Percentiles rank a stretch among this genome's conserved stretches.
These are phyloP conservation scores for Arthrobotrys sphaeroides DNA, from an alignment of 2,329 filamentous ascomycete genomes.

Conservation along the genomic window DNA sequence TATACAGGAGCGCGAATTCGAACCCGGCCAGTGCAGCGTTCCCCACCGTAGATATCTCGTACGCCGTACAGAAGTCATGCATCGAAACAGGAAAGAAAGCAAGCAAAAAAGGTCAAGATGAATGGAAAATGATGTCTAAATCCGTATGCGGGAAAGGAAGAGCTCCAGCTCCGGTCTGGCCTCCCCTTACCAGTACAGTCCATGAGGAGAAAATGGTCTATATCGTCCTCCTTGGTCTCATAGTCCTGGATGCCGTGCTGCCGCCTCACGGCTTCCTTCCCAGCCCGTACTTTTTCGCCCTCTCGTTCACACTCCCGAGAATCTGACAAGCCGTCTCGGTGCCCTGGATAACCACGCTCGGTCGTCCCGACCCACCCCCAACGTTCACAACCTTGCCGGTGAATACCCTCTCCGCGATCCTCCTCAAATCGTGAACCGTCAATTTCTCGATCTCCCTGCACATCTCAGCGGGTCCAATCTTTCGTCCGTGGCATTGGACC, in stretches of 20 bases:
- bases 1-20: slow-evolving; percentile 10
- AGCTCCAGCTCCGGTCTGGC: not conserved
- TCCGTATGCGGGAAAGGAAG: not conserved
- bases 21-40: slow-evolving; percentile 11
- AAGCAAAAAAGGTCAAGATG: not conserved
- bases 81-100: not conserved
- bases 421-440: slow-evolving; percentile 79
- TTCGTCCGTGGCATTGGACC: slow-evolving; percentile 94
- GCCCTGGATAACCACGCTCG: slow-evolving; percentile 92
- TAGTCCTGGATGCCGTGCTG: not conserved
- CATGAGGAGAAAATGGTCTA: slow-evolving; percentile 25
- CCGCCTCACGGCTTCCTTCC: slow-evolving; percentile 38
- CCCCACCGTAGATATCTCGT: slow-evolving; percentile 51
- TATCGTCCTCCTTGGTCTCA: not conserved
- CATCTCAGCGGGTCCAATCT: slow-evolving; percentile 93
- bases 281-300: slow-evolving; percentile 41
- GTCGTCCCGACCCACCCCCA: slow-evolving; percentile 82
- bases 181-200: slow-evolving; percentile 26
- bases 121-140: not conserved
- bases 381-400: slow-evolving; percentile 78
- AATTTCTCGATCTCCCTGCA: slow-evolving; percentile 83
- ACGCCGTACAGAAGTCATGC: slow-evolving; percentile 39
- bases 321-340: slow-evolving; percentile 76
- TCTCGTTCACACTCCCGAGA: slow-evolving; percentile 90
- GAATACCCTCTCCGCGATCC: slow-evolving; percentile 82